Evolutionary conservation across 768 basidiomycete species (phyloP), one percentile per base, ranked within the genome.

Genomic region (Plicaturopsis crispa): DNA sequence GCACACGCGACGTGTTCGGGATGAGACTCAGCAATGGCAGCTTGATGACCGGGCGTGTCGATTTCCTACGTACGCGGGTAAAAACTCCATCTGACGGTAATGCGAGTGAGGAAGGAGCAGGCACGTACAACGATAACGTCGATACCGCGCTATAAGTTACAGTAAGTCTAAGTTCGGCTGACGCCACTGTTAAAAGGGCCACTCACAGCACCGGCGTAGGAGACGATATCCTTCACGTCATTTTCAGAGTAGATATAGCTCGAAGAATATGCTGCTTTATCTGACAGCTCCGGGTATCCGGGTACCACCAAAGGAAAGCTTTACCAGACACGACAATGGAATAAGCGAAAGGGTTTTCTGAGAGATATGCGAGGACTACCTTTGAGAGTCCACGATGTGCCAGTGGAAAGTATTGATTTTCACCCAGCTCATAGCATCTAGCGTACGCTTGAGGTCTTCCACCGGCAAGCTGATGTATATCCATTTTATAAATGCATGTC

Each of bases 31-130:
- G 67, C 69, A 24, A 92, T 80, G 20, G 67, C 59, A 1, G 80
- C 66, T 2, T 85, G 85, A 55, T 91, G 90, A 0, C 88, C 89
- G 1, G 90, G 89, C 2, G 74, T 84, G 52, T 91, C 89, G 37
- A 91, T 73, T 64, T 90, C 88, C 75, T 80, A 39, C 14, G 44
- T 31, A n/a, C 50, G n/a, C 11, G 19, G 11, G 20, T 47, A 22
- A 73, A 54, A 5, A 47, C 40, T 1, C 41, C 24, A 39, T 59
- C 55, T 3, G 67, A 28, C n/a, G n/a, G n/a, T n/a, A n/a, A n/a
- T n/a, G n/a, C n/a, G n/a, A n/a, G n/a, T n/a, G 14, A 28, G 14
- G 10, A 28, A 28, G 14, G 26, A 14, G 8, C 10, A 8, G 26
- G 14, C 26, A 8, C 26, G 8, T 24, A 72, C 71, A 47, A 78